Conservation (phyloP, 495 filamentous ascomycete species). For the Cercophora sp. region DNA sequence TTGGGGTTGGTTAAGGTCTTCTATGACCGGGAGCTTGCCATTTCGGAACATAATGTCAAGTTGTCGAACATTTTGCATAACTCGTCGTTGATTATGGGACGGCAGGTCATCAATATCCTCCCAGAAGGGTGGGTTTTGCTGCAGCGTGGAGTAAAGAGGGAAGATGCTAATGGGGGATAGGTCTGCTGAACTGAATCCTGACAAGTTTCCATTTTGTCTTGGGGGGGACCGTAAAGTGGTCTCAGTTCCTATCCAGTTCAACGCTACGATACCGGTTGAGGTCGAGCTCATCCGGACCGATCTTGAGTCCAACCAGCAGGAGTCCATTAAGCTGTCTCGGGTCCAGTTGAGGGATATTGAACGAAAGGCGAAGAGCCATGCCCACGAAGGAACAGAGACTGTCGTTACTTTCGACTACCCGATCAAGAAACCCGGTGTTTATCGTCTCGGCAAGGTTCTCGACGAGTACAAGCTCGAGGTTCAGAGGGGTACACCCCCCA, state of each 20-base stretch:
- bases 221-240: constrained; percentile 55
- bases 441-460: constrained; percentile 75
- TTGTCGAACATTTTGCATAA: constrained; percentile 82
- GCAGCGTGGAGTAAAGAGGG: background rate
- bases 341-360: constrained; percentile 59
- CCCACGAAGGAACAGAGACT: constrained; percentile 47
- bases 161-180: constrained; percentile 41
- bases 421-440: constrained; percentile 79
- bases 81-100: constrained; percentile 85
- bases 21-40: constrained; percentile 85
- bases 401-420: constrained; percentile 54
- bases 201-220: constrained; percentile 71
- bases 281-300: constrained; percentile 85
- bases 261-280: constrained; percentile 80
- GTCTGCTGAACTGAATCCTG: constrained; percentile 81
- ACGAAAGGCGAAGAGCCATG: constrained; percentile 46
- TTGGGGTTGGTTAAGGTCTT: constrained; percentile 65
- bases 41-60: constrained; percentile 85
- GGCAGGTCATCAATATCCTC: constrained; percentile 92
- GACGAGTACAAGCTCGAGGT: constrained; percentile 94
- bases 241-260: constrained; percentile 81
- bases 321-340: constrained; percentile 65
- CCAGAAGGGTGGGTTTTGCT: constrained; percentile 73
- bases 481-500: constrained; percentile 64
- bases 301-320: constrained; percentile 70